These are phyloP conservation scores for Talaromyces nanjingensis DNA, from an alignment of 495 filamentous ascomycete genomes.

Conservation along the genomic window DNA sequence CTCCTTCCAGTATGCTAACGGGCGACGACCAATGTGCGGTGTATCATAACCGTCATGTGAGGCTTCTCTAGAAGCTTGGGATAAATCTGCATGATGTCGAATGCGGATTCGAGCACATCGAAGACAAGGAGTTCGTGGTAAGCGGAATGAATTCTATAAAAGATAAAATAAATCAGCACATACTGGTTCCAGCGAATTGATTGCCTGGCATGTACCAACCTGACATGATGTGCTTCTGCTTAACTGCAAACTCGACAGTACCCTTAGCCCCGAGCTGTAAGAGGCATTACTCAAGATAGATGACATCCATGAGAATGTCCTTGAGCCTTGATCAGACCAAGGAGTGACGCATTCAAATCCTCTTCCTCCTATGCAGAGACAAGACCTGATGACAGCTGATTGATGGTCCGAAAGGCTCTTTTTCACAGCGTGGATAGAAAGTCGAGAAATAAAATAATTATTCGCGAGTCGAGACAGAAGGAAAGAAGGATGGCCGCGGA, in stretches of 20 bases:
- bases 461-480: neutral
- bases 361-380: neutral
- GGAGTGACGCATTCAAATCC: neutral
- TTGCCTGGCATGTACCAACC: neutral
- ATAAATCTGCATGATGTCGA: neutral
- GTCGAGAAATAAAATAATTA: neutral
- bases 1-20: neutral
- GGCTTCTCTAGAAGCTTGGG: neutral
- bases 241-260: constrained; percentile 19
- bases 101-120: neutral
- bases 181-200: neutral
- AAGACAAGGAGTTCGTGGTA: neutral
- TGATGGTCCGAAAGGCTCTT: neutral
- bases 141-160: neutral
- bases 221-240: neutral
- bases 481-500: neutral
- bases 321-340: constrained; percentile 2
- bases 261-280: constrained; percentile 31
- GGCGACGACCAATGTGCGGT: neutral
- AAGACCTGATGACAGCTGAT: neutral
- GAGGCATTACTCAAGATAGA: constrained; percentile 37
- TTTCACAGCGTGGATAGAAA: neutral
- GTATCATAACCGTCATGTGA: neutral
- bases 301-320: constrained; percentile 44
- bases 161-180: neutral